phyloP scores from a whole-genome alignment of 306 rosid genomes.

The Trichosanthes cucumerina region DNA sequence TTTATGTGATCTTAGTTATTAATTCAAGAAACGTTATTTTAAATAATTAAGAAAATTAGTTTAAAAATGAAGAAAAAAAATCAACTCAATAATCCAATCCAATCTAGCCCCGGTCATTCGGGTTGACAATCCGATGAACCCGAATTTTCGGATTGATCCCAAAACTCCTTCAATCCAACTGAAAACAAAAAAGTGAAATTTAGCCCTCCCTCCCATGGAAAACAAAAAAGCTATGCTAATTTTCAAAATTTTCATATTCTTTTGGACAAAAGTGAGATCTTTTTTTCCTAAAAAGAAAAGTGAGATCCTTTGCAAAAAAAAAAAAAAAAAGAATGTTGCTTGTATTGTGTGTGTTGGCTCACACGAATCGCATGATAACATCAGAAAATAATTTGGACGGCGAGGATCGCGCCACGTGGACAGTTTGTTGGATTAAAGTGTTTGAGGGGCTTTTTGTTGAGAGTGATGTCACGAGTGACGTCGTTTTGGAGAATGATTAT shows the following conservation, averaged over 20 bases:
- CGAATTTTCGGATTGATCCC: too few relatives aligned
- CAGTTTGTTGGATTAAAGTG: neutral
- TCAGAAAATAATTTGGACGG: neutral
- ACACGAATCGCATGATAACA: neutral
- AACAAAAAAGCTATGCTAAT: neutral
- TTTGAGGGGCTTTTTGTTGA: neutral
- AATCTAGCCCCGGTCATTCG: too few relatives aligned
- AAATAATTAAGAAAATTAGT: too few relatives aligned
- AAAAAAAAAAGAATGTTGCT: neutral
- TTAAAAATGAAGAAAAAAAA: too few relatives aligned
- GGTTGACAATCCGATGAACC: too few relatives aligned
- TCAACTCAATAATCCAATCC: too few relatives aligned
- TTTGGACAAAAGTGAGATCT: neutral
- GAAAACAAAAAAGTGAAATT: too few relatives aligned
- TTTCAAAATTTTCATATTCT: neutral
- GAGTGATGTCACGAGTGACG: slow-evolving; percentile 5
- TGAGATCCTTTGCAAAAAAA: neutral
- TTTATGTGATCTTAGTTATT: too few relatives aligned
- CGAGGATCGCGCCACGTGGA: neutral
- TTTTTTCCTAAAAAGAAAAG: neutral
- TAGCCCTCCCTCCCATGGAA: neutral
- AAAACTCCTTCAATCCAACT: too few relatives aligned
- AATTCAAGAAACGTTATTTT: too few relatives aligned
- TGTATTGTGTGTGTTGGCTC: neutral
- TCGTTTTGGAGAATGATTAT: slow-evolving; percentile 7